A percentile compares a stretch with the other conserved stretches of the same genome.
phyloP scores from a whole-genome alignment of 2,329 filamentous ascomycete genomes.

The Trichophyton equinum region DNA sequence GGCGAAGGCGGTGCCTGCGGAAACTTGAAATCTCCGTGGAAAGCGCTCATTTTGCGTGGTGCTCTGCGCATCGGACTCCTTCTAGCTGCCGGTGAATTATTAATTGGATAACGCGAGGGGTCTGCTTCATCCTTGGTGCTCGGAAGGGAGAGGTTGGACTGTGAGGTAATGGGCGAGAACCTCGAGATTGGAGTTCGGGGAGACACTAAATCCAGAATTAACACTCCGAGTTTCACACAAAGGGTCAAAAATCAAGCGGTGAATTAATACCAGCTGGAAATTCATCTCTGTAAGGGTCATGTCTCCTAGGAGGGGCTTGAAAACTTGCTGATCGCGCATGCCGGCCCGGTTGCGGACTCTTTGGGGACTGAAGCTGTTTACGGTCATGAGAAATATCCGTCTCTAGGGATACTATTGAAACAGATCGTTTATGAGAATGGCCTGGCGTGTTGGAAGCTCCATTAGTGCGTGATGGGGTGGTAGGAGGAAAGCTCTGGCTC shows the following conservation, averaged over 20 bases:
- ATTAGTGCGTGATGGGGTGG: constrained; percentile 10
- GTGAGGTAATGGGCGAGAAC: constrained; percentile 22
- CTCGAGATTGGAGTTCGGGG: constrained; percentile 25
- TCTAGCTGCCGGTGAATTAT: constrained; percentile 21
- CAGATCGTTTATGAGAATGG: constrained; percentile 60
- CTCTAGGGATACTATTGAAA: constrained; percentile 71
- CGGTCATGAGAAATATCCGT: constrained; percentile 28
- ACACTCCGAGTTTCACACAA: background rate
- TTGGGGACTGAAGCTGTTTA: constrained; percentile 23
- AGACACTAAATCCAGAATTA: constrained; percentile 14
- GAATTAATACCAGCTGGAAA: constrained; percentile 24
- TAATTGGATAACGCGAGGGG: background rate
- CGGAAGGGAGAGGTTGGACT: constrained; percentile 19
- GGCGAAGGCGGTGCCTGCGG: constrained; percentile 33
- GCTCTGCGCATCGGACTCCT: constrained; percentile 7
- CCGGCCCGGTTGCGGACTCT: constrained; percentile 45
- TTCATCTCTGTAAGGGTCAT: constrained; percentile 30
- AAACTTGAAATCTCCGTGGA: constrained; percentile 42
- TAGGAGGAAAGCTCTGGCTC: constrained; percentile 32
- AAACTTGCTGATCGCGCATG: constrained; percentile 72
- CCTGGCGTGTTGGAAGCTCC: constrained; percentile 20
- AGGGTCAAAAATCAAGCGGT: background rate
- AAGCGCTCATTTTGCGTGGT: background rate
- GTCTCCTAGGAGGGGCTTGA: constrained; percentile 51
- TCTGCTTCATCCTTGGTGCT: constrained; percentile 26